Evolutionary conservation across 1,139 yeast species (phyloP), one percentile per base, ranked within the genome.

Genomic region (Saccharomycopsis crataegensis): DNA sequence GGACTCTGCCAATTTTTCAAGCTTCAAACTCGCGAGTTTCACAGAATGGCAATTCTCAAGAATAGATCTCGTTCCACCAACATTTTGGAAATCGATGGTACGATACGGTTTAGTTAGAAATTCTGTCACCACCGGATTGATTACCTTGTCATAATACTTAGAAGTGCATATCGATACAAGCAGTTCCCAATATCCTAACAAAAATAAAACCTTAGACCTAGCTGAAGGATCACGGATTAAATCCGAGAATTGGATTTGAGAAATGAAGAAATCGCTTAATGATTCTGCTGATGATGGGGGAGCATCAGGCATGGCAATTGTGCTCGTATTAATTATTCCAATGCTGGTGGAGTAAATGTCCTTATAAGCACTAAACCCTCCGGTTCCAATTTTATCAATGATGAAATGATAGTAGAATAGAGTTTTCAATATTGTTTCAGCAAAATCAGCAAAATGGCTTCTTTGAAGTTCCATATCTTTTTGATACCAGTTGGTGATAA

Each of bases 311-410:
- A 34, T 31, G 3, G 6, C 2, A 28, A 47, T 6, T 6, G 22
- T 12, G 16, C 45, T 22, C 3, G 51, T 41, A 17, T 48, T 31
- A 17, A 51, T 14, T 8, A 48, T 28, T 22, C 43, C 44, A 37
- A 40, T 38, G 3, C 34, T 43, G 16, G 40, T 28, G 11, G 14
- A 12, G 22, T 53, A 50, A 16, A 55, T 43, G 12, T 34, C 34
- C 16, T 55, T 53, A 34, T 56, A 56, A 11, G 53, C 57, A 5
- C n/a, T 32, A 36, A 56, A 56, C 22, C 58, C 58, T 6, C 58
- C 58, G 33, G 48, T 42, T 7, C 58, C 58, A 8, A 56, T 53
- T n/a, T 43, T 33, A 2, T 46, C 49, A 17, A 56, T 50, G 2
- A 56, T 48, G 28, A 53, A 56, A 36, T 56, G 52, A 28, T 46